These are phyloP conservation scores for Parasitella parasitica DNA, from an alignment of 371 early-diverging fungal genomes.

Conservation along the genomic window DNA sequence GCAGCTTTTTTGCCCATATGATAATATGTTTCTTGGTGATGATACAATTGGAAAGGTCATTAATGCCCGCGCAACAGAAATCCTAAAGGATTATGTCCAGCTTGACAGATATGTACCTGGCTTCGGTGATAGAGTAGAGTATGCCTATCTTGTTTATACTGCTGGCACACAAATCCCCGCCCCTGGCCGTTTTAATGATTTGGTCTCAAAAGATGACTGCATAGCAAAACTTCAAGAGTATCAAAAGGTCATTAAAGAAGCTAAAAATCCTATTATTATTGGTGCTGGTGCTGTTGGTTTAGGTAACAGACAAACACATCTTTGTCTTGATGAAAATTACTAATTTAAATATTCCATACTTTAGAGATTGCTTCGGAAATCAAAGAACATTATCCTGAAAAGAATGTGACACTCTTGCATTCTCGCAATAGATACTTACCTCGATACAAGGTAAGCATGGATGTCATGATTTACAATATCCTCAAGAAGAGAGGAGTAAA, in stretches of 20 bases:
- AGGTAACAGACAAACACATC: conserved; percentile 19
- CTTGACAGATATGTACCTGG: conserved; percentile 55
- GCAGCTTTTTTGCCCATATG: conserved; percentile 61
- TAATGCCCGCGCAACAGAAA: conserved; percentile 46
- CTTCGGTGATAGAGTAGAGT: conserved; percentile 50
- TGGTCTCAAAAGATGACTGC: conserved; percentile 44
- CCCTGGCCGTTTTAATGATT: conserved; percentile 45
- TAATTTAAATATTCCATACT: conserved; percentile 1
- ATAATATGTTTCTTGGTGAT: conserved; percentile 43
- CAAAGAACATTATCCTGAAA: conserved; percentile 63
- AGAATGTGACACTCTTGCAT: conserved; percentile 62
- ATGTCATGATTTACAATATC: conserved; percentile 39
- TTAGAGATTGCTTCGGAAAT: conserved; percentile 68
- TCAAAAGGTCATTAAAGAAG: conserved; percentile 47
- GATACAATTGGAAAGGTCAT: conserved; percentile 53
- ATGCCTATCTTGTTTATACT: conserved; percentile 58
- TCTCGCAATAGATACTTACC: conserved; percentile 57
- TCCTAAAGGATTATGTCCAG: conserved; percentile 51
- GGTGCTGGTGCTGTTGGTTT: conserved; percentile 75
- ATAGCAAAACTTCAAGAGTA: conserved; percentile 43
- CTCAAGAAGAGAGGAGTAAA: conserved; percentile 50
- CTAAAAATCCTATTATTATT: conserved; percentile 53
- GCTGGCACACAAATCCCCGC: conserved; percentile 56
- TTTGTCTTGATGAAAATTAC: neutral
- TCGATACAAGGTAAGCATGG: conserved; percentile 50